phyloP scores from a whole-genome alignment of 805 yeast genomes.

The Myxozyma melibiosi region DNA sequence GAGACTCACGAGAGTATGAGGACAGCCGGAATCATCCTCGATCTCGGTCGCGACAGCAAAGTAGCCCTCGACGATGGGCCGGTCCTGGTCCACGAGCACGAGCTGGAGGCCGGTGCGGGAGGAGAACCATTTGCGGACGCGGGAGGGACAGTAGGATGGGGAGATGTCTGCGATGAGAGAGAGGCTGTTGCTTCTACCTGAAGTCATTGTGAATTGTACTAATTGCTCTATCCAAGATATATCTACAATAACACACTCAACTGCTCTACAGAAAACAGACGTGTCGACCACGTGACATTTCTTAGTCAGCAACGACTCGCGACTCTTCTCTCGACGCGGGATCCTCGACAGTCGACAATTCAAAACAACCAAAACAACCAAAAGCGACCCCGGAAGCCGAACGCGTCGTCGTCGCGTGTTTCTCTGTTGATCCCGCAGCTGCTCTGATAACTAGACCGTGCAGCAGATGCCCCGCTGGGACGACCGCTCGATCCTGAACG shows the following conservation, averaged over 20 bases:
- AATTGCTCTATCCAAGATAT: no score
- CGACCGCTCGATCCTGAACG: slow-evolving; percentile 19
- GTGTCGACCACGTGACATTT: slow-evolving; percentile 5
- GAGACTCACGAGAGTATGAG: slow-evolving; percentile 67
- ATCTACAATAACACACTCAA: no score
- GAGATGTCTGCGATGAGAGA: slow-evolving; percentile 3
- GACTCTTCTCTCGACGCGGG: slow-evolving; percentile 3
- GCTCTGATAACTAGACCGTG: background rate
- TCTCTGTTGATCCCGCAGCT: background rate
- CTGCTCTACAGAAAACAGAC: no score
- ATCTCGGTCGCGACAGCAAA: slow-evolving; percentile 96
- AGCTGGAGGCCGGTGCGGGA: slow-evolving; percentile 79
- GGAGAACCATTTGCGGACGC: slow-evolving; percentile 66
- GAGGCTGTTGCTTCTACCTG: background rate
- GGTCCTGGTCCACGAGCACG: slow-evolving; percentile 71
- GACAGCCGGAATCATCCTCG: slow-evolving; percentile 82
- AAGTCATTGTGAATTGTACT: no score
- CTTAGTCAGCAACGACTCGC: background rate
- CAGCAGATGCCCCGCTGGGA: slow-evolving; percentile 29
- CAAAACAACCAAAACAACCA: no score
- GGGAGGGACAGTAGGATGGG: slow-evolving; percentile 25
- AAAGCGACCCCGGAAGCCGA: no score
- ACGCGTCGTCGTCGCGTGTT: slow-evolving; percentile 17
- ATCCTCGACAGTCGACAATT: slow-evolving; percentile 4
- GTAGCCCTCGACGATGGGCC: slow-evolving; percentile 88